Evolutionary conservation across 306 rosid species (phyloP), one percentile per base, ranked within the genome.

Genomic region (Geum urbanum): DNA sequence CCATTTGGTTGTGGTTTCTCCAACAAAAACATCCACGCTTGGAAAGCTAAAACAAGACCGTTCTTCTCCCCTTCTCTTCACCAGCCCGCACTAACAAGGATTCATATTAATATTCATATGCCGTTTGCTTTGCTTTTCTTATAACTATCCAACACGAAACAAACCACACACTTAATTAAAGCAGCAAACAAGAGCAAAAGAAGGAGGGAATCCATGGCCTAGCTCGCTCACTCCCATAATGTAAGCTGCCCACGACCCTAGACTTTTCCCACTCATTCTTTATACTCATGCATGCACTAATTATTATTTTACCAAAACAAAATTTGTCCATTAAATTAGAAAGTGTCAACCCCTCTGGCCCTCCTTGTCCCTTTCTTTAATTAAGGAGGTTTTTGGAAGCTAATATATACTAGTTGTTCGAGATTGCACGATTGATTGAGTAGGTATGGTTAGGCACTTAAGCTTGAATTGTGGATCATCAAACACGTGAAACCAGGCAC

Each of bases 1-100:
- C 90, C 96, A 87, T 89, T 89, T 81, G 92, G 88, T 80, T 84
- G 94, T 91, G 96, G 96, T 89, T 82, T 89, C 87, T 87, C 97
- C 96, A 92, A 92, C 97, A 89, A 80, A 79, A 75, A 46, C 79
- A 70, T 56, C 79, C 96, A 92, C 96, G 95, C 96, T 80, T 86
- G 60, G 63, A 87, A 92, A 89, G 90, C 83, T 63, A 74, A 37
- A 74, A 70, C 35, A 79, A 82, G 72, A 27, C 80, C 79, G 80
- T 77, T 41, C 81, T 32, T 32, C 37, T 32, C 37, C 37, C 37
- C 1, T 32, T 75, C 68, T 59, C 77, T 74, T 84, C 86, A 83
- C 86, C 80, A 70, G 70, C 64, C 78, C 77, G 61, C 88, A 80
- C 84, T 85, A 68, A 80, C 79, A 83, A 37, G 45, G 65, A 60